Evolutionary conservation across 2,329 filamentous ascomycete species (phyloP), one percentile per base, ranked within the genome.

Genomic region (Tolypocladium album): DNA sequence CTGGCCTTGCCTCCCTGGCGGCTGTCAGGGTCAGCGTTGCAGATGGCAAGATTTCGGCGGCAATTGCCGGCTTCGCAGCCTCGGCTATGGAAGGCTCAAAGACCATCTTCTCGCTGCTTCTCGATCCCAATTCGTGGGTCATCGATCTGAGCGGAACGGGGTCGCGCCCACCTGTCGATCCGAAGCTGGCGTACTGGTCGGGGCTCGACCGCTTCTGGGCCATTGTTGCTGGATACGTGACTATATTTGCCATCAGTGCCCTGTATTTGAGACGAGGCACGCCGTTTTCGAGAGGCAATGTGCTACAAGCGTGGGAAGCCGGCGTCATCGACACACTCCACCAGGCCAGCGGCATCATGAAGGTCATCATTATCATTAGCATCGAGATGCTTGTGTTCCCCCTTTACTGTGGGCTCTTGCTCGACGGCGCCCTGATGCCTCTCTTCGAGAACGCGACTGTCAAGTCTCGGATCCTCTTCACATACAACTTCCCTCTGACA

Each of bases 371-470:
- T 62, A 97, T 99, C 68, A 99, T 99, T 65, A 94, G 92, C 64
- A 99, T 99, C 67, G 94, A 99, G 76, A 99, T 99, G 94, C 86
- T 99, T 42, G 86, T 92, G 8, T 99, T 99, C 69, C 94, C 94
- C 0, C 80, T 99, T 1, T 99, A 99, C 72, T 99, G 94, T 68
- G 94, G 94, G 6, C 80, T 96, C 42, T 82, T 99, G 1, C 85
- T 99, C 40, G 94, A 99, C 70, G 75, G 90, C 55, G 94, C 94
- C 6, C 79, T 97, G 57, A 80, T 99, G 20, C 94, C 94, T 0
- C 81, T 99, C 0, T 99, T 99, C 70, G 88, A 91, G 64, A 81
- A 87, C 63, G 88, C 91, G 0, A 92, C 89, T 0, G 74, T 97
- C 58, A 82, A 82, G 64, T 91, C 90, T 9, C 85, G 94, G 27